Conservation (phyloP, 1,284 basidiomycete genomes). For the Leccinum variabile region DNA sequence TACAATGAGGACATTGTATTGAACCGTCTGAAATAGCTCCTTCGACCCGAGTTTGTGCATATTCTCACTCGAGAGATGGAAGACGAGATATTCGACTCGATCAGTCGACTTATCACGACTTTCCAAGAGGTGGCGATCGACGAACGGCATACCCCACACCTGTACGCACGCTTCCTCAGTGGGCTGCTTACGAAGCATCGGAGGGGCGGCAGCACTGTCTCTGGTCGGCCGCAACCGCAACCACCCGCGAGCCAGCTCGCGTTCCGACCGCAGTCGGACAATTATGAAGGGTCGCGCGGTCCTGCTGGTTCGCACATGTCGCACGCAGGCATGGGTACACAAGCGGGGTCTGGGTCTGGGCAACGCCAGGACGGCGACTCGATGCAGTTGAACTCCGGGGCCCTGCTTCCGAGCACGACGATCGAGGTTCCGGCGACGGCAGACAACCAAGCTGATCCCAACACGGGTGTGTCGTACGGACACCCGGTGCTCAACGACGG, state of each 20-base stretch:
- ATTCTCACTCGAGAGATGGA: constrained; percentile 59
- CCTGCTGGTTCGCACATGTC: constrained; percentile 4
- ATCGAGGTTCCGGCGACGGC: neutral
- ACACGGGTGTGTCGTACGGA: constrained; percentile 41
- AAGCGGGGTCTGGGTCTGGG: neutral
- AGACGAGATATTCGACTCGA: constrained; percentile 67
- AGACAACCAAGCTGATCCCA: constrained; percentile 23
- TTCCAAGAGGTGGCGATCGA: constrained; percentile 78
- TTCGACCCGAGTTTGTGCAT: constrained; percentile 69
- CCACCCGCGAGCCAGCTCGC: constrained; percentile 31
- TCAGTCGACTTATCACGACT: constrained; percentile 69
- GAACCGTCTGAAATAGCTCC: constrained; percentile 45
- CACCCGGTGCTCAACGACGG: neutral
- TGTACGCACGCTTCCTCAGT: constrained; percentile 79
- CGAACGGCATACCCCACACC: constrained; percentile 75
- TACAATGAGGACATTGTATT: neutral
- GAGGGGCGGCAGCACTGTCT: constrained; percentile 52
- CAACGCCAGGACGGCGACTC: constrained; percentile 11
- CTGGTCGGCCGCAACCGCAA: constrained; percentile 25
- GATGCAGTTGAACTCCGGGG: constrained; percentile 24
- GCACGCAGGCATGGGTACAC: constrained; percentile 2
- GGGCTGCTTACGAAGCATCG: constrained; percentile 66
- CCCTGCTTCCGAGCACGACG: neutral
- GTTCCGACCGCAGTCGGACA: constrained; percentile 8
- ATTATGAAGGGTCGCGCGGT: constrained; percentile 9